These are phyloP conservation scores for Ophiostoma novo-ulmi DNA, from an alignment of 2,329 filamentous ascomycete genomes.

Conservation along the genomic window DNA sequence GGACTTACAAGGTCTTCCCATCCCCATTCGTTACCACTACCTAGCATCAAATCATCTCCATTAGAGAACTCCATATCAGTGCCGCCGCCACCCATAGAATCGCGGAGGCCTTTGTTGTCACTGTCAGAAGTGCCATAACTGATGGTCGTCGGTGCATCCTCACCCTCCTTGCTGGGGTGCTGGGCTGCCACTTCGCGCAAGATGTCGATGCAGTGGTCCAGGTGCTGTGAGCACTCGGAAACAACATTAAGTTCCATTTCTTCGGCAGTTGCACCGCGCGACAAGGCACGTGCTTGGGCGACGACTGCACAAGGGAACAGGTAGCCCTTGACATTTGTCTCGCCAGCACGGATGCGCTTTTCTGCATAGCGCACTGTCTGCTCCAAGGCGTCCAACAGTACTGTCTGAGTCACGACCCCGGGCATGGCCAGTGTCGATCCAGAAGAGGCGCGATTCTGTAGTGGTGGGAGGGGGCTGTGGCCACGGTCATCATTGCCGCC, in stretches of 20 bases:
- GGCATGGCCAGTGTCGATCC: slow-evolving; percentile 25
- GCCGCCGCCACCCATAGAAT: slow-evolving; percentile 8
- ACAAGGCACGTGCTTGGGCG: slow-evolving; percentile 42
- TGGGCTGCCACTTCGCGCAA: slow-evolving; percentile 34
- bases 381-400: slow-evolving; percentile 26
- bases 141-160: neutral
- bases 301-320: slow-evolving; percentile 39
- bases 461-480: neutral
- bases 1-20: slow-evolving; percentile 29
- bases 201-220: slow-evolving; percentile 34
- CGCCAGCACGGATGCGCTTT: slow-evolving; percentile 30
- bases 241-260: slow-evolving; percentile 36
- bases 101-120: neutral
- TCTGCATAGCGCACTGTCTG: slow-evolving; percentile 22
- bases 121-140: neutral
- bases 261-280: slow-evolving; percentile 34
- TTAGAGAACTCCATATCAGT: slow-evolving; percentile 12
- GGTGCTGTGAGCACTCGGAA: slow-evolving; percentile 37
- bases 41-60: neutral
- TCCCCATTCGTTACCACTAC: slow-evolving; percentile 25
- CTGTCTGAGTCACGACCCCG: slow-evolving; percentile 24
- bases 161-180: neutral
- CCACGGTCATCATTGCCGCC: neutral
- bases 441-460: neutral
- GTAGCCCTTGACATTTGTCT: slow-evolving; percentile 53